Evolutionary conservation across 495 filamentous ascomycete species (phyloP), one percentile per base, ranked within the genome.

Genomic region (Pseudotulostoma volvatum): DNA sequence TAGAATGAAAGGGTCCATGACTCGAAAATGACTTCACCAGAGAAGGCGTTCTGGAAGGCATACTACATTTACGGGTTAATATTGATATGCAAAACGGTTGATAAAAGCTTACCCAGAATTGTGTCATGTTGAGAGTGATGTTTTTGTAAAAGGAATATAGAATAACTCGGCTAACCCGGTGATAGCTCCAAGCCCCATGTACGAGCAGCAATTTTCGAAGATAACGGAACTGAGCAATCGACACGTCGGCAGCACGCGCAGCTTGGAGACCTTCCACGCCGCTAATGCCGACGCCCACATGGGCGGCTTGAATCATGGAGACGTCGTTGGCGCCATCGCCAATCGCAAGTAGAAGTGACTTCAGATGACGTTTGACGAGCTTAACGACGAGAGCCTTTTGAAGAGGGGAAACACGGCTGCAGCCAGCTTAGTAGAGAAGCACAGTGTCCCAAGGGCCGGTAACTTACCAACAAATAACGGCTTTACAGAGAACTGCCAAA

Each of bases 111-210:
- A 82, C 77, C 88, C 92, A 99, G 57, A 99, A 99, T 56, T 99
- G 92, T 49, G 92, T 99, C 77, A 96, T 90, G 61, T 94, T 96
- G 32, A 99, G 66, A 2, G 86, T 79, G 46, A 96, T 94, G 61
- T 99, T 99, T 67, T 99, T 99, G 67, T 99, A 99, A 55, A 93
- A 99, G 1, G 90, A 96, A 59, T 95, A 99, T 32, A 99, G 59
- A 46, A 99, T 96, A 21, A 90, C 81, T 55, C 88, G 93, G 68
- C 79, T 84, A 50, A 99, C 83, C 30, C 92, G 83, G 47, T 95
- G 87, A 51, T 99, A 99, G 51, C 80, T 88, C 92, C 92, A 99
- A 7, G 88, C 76, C 34, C 92, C 92, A 51, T 99, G 92, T 7
- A 99, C 92, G 28, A 99, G 73, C 8, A 95, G 73, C 31, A 99